These are phyloP conservation scores for Rutstroemia sp. DNA, from an alignment of 2,329 filamentous ascomycete genomes.

Conservation along the genomic window DNA sequence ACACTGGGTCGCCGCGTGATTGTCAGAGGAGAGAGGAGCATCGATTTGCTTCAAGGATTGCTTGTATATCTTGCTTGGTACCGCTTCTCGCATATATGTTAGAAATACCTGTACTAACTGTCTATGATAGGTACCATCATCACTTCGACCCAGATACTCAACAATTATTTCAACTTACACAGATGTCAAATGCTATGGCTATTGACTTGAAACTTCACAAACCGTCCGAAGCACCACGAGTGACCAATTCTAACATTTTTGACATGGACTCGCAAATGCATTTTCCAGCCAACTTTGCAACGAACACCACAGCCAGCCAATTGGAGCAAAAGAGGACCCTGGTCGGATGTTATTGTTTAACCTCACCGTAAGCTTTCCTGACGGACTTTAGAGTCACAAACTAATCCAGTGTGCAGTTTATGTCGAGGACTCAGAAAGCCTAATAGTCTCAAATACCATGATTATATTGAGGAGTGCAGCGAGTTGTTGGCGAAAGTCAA, in stretches of 20 bases:
- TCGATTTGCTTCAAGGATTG: slow-evolving; percentile 50
- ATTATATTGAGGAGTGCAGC: slow-evolving; percentile 22
- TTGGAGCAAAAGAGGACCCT: slow-evolving; percentile 22
- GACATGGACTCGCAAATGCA: not conserved
- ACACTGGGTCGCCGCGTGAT: slow-evolving; percentile 50
- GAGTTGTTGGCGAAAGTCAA: slow-evolving; percentile 15
- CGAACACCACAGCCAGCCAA: not conserved
- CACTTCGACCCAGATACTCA: slow-evolving; percentile 26
- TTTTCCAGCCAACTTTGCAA: not conserved
- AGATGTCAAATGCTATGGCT: slow-evolving; percentile 27
- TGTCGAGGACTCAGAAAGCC: slow-evolving; percentile 24
- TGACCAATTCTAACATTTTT: not conserved
- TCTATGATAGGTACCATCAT: slow-evolving; percentile 23
- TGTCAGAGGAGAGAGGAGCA: slow-evolving; percentile 46
- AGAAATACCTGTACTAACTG: not conserved
- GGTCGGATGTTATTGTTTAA: slow-evolving; percentile 25
- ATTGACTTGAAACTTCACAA: slow-evolving; percentile 26
- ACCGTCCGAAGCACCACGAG: not conserved
- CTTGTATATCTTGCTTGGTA: slow-evolving; percentile 52
- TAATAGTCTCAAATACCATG: slow-evolving; percentile 19
- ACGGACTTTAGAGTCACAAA: not conserved
- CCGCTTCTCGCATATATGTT: slow-evolving; percentile 10
- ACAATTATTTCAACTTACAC: slow-evolving; percentile 29
- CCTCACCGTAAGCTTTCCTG: slow-evolving; percentile 18
- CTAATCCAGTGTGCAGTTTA: slow-evolving; percentile 10